Evolutionary conservation across 345 rosid species (phyloP).

Genomic region (Odontarrhena argentea): DNA sequence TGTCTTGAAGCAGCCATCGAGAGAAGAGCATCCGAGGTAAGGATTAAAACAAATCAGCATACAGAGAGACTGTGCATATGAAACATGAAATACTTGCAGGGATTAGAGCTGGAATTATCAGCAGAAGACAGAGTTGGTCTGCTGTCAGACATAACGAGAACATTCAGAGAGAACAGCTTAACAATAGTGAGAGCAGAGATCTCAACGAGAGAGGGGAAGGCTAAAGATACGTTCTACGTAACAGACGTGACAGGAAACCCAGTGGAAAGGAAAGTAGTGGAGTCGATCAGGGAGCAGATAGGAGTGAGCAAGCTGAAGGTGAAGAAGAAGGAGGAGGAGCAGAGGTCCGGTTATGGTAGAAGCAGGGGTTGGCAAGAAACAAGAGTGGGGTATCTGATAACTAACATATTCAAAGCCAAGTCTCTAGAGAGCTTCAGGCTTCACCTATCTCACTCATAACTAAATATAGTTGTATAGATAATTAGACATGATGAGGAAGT

Average conservation of each 20-base stretch:
- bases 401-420: conserved; percentile 33
- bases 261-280: conserved; percentile 70
- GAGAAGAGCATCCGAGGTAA: conserved; percentile 77
- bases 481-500: neutral
- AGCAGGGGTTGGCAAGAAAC: conserved; percentile 35
- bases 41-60: neutral
- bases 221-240: conserved; percentile 78
- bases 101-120: conserved; percentile 78
- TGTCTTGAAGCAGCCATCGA: conserved; percentile 86
- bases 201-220: conserved; percentile 75
- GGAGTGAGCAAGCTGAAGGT: conserved; percentile 67
- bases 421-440: conserved; percentile 20
- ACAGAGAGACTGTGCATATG: neutral
- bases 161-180: conserved; percentile 88
- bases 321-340: conserved; percentile 46
- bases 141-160: conserved; percentile 88
- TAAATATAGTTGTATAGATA: conserved; percentile 7
- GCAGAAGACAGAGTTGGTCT: conserved; percentile 84
- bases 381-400: conserved; percentile 44
- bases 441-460: conserved; percentile 3
- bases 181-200: conserved; percentile 89
- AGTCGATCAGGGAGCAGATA: conserved; percentile 77
- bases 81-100: conserved; percentile 48
- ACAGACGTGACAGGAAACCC: conserved; percentile 73
- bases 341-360: neutral